phyloP scores from a whole-genome alignment of 2,329 filamentous ascomycete species.

The Sphaceloma murrayae region DNA sequence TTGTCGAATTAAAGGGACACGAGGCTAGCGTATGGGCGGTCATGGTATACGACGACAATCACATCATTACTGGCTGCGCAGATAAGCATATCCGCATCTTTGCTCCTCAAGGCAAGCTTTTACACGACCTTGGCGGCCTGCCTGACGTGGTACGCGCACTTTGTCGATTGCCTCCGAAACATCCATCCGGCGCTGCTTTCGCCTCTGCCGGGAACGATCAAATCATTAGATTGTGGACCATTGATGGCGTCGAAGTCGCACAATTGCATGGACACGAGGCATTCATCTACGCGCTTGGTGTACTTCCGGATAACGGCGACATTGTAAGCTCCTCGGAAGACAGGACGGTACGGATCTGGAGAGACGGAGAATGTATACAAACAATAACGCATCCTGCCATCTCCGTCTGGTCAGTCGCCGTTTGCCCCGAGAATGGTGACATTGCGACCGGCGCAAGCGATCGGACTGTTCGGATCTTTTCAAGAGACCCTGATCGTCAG shows the following conservation, averaged over 20 bases:
- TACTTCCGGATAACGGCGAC: constrained; percentile 65
- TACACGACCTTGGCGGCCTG: constrained; percentile 57
- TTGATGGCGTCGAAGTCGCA: constrained; percentile 65
- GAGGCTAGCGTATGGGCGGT: constrained; percentile 86
- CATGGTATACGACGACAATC: constrained; percentile 67
- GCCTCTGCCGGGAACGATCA: constrained; percentile 92
- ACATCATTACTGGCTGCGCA: constrained; percentile 72
- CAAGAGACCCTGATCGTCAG: constrained; percentile 56
- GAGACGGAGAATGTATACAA: constrained; percentile 70
- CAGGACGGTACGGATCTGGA: constrained; percentile 86
- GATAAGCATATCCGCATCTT: constrained; percentile 86
- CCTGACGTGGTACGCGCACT: constrained; percentile 82
- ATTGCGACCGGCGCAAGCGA: constrained; percentile 93
- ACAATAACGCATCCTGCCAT: constrained; percentile 96
- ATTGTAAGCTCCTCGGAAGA: constrained; percentile 89
- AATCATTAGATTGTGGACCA: constrained; percentile 74
- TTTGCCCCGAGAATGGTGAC: constrained; percentile 71
- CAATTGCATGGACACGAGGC: constrained; percentile 82
- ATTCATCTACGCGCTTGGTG: constrained; percentile 81
- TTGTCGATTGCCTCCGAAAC: constrained; percentile 63
- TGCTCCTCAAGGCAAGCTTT: constrained; percentile 53
- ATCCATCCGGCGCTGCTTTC: constrained; percentile 80
- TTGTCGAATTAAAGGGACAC: constrained; percentile 64
- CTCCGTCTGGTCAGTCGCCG: constrained; percentile 90
- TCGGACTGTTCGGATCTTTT: constrained; percentile 75